Evolutionary conservation across 148 eudicot genomes (phyloP), one percentile per base, ranked within the genome.

Genomic region (Fagopyrum homotropicum): DNA sequence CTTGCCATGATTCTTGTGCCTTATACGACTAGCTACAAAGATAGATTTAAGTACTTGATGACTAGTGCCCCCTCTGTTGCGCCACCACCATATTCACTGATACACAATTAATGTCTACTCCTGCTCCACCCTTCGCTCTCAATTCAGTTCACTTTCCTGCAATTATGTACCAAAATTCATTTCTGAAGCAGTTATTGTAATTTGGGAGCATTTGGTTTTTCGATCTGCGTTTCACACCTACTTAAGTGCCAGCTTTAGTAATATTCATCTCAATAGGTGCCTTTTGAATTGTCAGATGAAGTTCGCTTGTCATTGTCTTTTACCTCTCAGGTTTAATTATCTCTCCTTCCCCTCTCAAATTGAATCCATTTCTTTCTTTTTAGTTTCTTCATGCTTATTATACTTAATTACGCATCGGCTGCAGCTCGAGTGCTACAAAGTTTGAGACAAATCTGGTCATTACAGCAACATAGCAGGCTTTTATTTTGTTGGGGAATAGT

Each of bases 401-500:
- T 47, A 15, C 64, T 45, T 3, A 12, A 71, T 10, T 56, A 46
- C 15, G 26, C 50, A 47, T 73, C 10, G 30, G 59, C 75, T 61
- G 86, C 72, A 76, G 16, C 78, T 75, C 72, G n/a, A 52, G 71
- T 72, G 22, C 73, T 54, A n/a, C 52, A 50, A 26, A 72, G 66
- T 72, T 80, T 47, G 79, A 70, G 82, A 52, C 52, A 45, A 44
- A 59, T 70, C 70, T 68, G 72, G 78, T 72, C 59, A 52, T 61
- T 71, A 8, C n/a, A 56, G 56, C 22, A 48, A 40, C 17, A 40
- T 14, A 66, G 71, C n/a, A 30, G 46, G 71, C 45, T 66, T 72
- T 56, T 69, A 76, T 78, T 69, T 49, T 48, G 17, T 87, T 85
- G 96, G 92, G 77, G 75, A 84, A 78, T 75, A 61, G 63, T 15